Percentiles rank a stretch among this genome's conserved stretches.
These are phyloP conservation scores for Garcia nutans DNA, from an alignment of 345 rosid species.

Conservation along the genomic window DNA sequence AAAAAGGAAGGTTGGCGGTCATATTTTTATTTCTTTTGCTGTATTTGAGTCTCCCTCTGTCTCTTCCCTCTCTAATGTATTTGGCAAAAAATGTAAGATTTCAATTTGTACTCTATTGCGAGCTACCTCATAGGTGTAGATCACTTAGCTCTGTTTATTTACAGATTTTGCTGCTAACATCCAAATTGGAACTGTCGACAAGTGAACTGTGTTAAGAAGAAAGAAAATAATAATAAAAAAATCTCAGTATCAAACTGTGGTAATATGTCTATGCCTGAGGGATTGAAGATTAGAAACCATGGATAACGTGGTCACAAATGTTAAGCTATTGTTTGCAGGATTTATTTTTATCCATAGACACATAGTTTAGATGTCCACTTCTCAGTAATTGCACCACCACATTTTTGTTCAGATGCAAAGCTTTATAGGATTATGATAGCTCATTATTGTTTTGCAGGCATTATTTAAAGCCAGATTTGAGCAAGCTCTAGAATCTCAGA, in stretches of 20 bases:
- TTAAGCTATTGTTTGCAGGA: not conserved
- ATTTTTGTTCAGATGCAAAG: not conserved
- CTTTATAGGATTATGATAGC: not conserved
- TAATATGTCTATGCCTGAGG: not conserved
- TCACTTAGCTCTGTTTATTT: not conserved
- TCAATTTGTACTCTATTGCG: not conserved
- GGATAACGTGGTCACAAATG: not conserved
- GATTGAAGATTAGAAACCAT: not conserved
- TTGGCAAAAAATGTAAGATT: not conserved
- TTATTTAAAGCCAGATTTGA: slow-evolving; percentile 95
- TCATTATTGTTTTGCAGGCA: slow-evolving; percentile 53
- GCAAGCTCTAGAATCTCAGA: slow-evolving; percentile 99
- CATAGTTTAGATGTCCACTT: not conserved
- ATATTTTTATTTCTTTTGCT: slow-evolving; percentile 1
- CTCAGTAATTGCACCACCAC: not conserved
- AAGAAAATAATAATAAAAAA: not conserved
- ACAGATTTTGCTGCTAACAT: not conserved
- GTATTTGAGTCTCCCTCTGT: not conserved
- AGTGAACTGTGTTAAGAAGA: not conserved
- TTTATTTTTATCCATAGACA: not conserved
- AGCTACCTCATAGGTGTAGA: not conserved
- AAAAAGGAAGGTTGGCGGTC: slow-evolving; percentile 71
- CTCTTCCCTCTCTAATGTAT: not conserved
- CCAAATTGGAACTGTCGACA: not conserved
- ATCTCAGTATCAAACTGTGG: not conserved